These are phyloP conservation scores for Kazachstania taianensis DNA, from an alignment of 805 yeast genomes.

Conservation along the genomic window DNA sequence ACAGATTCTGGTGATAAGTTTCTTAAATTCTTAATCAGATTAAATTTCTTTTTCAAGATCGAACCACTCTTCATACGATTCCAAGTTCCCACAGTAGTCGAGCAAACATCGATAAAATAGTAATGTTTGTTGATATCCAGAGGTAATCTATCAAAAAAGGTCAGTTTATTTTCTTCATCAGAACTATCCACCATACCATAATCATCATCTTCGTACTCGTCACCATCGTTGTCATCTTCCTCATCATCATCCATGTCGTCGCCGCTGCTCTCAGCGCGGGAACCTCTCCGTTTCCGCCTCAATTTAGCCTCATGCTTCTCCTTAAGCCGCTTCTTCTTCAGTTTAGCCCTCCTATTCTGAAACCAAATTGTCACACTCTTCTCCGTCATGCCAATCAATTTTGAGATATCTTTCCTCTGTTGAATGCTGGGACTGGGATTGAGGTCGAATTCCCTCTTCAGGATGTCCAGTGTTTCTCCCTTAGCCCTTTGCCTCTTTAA, in stretches of 20 bases:
- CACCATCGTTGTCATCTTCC: constrained; percentile 1
- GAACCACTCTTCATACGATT: constrained; percentile 64
- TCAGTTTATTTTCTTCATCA: constrained; percentile 4
- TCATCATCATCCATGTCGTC: constrained; percentile 8
- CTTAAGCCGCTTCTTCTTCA: constrained; percentile 36
- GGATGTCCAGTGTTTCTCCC: constrained; percentile 65
- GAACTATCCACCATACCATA: too few relatives aligned
- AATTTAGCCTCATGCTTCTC: constrained; percentile 1
- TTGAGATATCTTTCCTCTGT: constrained; percentile 57
- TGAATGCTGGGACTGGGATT: constrained; percentile 73
- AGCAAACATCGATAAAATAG: constrained; percentile 55
- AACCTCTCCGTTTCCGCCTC: background rate
- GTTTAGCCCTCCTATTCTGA: constrained; percentile 77
- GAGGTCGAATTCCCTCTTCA: constrained; percentile 56
- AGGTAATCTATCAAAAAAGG: constrained; percentile 35
- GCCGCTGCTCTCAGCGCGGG: constrained; percentile 1
- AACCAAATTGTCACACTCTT: constrained; percentile 89
- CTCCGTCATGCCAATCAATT: constrained; percentile 71
- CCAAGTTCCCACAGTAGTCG: constrained; percentile 72
- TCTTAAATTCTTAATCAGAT: constrained; percentile 36
- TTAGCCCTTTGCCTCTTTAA: constrained; percentile 57
- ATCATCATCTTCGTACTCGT: too few relatives aligned
- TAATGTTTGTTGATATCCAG: constrained; percentile 54
- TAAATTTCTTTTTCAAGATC: constrained; percentile 29
- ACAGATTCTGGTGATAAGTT: constrained; percentile 61